A percentile compares a stretch with the other conserved stretches of the same genome.
These are phyloP conservation scores for Pelargonium fulgidum DNA, from an alignment of 441 rosid genomes.

Conservation along the genomic window DNA sequence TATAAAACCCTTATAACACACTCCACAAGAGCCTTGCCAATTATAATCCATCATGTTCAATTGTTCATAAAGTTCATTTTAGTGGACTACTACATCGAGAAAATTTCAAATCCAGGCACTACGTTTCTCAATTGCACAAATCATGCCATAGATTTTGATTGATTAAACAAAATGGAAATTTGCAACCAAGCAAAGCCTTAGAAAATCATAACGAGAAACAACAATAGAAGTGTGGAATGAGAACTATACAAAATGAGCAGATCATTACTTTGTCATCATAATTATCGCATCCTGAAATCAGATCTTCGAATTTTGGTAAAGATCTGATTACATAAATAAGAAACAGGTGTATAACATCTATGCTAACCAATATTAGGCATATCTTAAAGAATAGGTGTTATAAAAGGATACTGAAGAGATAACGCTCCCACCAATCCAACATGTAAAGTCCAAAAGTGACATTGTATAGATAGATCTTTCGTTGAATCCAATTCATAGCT, in stretches of 20 bases:
- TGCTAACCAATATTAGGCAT: neutral
- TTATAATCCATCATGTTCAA: too few species aligned
- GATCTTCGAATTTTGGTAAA: too few species aligned
- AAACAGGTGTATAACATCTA: neutral
- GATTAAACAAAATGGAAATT: neutral
- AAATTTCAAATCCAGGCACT: neutral
- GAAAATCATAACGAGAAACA: neutral
- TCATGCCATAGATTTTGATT: neutral
- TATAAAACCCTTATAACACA: neutral
- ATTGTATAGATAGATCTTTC: slow-evolving; percentile 87
- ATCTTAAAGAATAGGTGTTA: neutral
- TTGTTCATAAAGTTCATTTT: too few species aligned
- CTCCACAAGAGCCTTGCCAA: too few species aligned
- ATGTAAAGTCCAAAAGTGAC: slow-evolving; percentile 94
- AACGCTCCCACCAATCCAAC: slow-evolving; percentile 99
- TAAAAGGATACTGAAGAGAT: slow-evolving; percentile 85
- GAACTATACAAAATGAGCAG: neutral
- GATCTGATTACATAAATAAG: neutral
- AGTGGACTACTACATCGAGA: neutral
- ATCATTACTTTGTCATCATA: neutral
- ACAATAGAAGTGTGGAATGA: neutral
- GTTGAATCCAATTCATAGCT: slow-evolving; percentile 40
- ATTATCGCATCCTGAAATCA: neutral
- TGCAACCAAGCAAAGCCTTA: neutral
- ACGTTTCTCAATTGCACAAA: neutral